Conservation (phyloP, 495 filamentous ascomycete species). For the Pyrenopolyporus hunteri region DNA sequence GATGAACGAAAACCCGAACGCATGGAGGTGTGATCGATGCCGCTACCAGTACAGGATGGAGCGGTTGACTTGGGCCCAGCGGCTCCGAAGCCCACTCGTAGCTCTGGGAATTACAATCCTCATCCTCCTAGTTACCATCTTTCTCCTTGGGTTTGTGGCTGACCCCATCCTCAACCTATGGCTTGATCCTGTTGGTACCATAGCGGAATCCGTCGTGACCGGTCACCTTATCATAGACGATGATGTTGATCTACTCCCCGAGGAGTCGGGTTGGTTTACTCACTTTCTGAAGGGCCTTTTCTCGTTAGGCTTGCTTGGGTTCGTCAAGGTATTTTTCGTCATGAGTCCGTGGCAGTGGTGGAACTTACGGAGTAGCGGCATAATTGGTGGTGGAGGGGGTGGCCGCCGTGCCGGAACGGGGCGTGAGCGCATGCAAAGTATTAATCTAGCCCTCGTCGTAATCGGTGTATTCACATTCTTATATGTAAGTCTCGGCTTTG, state of each 20-base stretch:
- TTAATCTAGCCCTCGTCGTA: constrained; percentile 78
- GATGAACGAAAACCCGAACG: constrained; percentile 77
- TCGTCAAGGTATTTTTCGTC: constrained; percentile 78
- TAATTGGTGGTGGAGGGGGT: constrained; percentile 49
- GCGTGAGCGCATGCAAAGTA: constrained; percentile 71
- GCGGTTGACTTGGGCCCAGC: constrained; percentile 74
- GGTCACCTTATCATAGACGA: constrained; percentile 48
- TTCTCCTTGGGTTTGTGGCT: constrained; percentile 84
- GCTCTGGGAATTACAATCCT: constrained; percentile 70
- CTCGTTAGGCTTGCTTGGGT: constrained; percentile 82
- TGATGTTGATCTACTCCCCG: constrained; percentile 39
- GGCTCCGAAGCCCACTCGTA: constrained; percentile 69
- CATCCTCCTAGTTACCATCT: constrained; percentile 74
- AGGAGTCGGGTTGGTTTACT: constrained; percentile 67
- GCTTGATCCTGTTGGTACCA: constrained; percentile 68
- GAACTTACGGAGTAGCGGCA: constrained; percentile 61
- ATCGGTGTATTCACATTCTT: constrained; percentile 84
- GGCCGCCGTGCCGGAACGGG: constrained; percentile 65
- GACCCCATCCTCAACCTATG: constrained; percentile 92
- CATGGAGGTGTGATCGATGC: constrained; percentile 89
- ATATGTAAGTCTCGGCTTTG: constrained; percentile 62
- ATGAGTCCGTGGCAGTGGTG: constrained; percentile 78
- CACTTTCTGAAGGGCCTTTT: constrained; percentile 90
- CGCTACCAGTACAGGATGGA: constrained; percentile 81
- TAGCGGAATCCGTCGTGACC: constrained; percentile 47